Base-by-base conservation (phyloP, 257 asterid genomes). In the Datura wrightii region DNA sequence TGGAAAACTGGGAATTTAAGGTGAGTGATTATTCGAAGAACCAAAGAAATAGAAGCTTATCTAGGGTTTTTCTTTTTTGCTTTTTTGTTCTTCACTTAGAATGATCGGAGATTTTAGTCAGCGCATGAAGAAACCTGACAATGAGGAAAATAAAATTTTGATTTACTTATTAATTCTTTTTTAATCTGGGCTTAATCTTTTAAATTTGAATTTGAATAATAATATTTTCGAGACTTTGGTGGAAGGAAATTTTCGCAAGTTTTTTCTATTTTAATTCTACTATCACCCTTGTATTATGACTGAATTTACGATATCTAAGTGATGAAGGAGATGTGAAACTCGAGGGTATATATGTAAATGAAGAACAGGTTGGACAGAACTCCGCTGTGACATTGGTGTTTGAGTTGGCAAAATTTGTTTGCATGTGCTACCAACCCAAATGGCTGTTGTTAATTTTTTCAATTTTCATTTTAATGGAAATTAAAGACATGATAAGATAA, bases 51-150 rank as follows among this genome's bases (percentile, higher is more conserved):
- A 42, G n/a, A 41, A 60, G 39, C 24, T 8, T 78, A 31, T 50
- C 15, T 31, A 78, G 82, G 46, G 62, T 50, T 76, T 34, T 76
- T 76, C 6, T 0, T 41, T 10, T n/a, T 62, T 24, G 0, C 31
- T 24, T 10, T 74, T 24, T 24, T 3, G 42, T 11, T 74, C 41
- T 31, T 52, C 41, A 48, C 19, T 46, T 8, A 8, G 46, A 52
- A 78, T 78, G 82, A 78, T 78, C 63, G 82, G 82, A 78, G 11
- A 13, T 52, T 14, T 34, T 14, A 78, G 82, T 78, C 82, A 78
- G 48, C 82, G 82, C 63, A 54, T 16, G 63, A 78, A 52, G 34
- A 78, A 13, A 24, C 44, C 8, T 52, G 46, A 52, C 82, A 14
- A 52, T 74, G 7, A 11, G 9, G 41, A 74, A 48, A 72, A 74